These are phyloP conservation scores for Syzygium aromaticum DNA, from an alignment of 345 rosid genomes.

Conservation along the genomic window DNA sequence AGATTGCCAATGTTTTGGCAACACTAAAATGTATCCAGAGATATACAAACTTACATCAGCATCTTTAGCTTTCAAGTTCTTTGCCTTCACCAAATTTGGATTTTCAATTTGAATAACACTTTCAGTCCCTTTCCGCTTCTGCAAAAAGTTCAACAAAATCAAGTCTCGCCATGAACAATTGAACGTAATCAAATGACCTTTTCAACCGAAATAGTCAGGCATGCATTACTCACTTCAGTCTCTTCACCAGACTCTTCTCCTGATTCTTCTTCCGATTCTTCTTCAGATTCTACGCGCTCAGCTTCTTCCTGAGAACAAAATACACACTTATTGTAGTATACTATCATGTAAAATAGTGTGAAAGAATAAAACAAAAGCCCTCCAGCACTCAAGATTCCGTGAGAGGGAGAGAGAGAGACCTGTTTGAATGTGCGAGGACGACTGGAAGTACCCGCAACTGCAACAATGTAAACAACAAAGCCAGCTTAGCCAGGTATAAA, in stretches of 20 bases:
- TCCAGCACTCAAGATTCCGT: not conserved
- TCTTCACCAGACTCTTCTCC: constrained; percentile 41
- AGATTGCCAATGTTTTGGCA: not conserved
- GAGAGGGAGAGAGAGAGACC: constrained; percentile 25
- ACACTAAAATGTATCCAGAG: not conserved
- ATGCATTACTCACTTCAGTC: constrained; percentile 13
- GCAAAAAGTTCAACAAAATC: constrained; percentile 8
- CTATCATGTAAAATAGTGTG: not conserved
- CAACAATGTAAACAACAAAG: constrained; percentile 7
- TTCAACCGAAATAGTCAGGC: not conserved
- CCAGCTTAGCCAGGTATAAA: not conserved
- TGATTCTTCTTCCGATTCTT: constrained; percentile 62
- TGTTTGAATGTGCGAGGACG: constrained; percentile 79
- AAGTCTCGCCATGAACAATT: not conserved
- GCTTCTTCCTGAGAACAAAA: not conserved
- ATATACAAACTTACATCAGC: constrained; percentile 50
- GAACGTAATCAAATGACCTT: not conserved
- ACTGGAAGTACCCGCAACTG: constrained; percentile 81
- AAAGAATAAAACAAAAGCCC: not conserved
- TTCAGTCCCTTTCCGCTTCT: constrained; percentile 77
- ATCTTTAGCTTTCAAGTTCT: constrained; percentile 64
- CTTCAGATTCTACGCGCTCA: constrained; percentile 46
- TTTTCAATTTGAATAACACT: constrained; percentile 77
- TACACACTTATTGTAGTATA: not conserved
- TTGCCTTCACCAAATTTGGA: constrained; percentile 69